These are phyloP conservation scores for Nyctanthes arbortristis DNA, from an alignment of 257 asterid species.

Conservation along the genomic window DNA sequence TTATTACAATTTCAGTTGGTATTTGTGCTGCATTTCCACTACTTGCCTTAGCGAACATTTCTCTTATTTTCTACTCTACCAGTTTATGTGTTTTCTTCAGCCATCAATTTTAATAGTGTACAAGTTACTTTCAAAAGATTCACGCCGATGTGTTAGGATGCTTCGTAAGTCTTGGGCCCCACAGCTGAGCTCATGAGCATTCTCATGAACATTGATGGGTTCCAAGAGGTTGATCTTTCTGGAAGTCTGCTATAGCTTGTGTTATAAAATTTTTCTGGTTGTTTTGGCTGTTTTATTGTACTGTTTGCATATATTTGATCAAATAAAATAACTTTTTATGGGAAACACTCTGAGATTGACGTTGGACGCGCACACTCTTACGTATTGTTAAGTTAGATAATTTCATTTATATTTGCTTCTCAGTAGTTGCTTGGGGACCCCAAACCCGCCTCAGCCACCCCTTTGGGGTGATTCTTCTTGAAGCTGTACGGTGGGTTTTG, in stretches of 20 bases:
- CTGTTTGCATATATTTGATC: constrained; percentile 4
- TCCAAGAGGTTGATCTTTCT: neutral
- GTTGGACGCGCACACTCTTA: neutral
- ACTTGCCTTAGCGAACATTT: neutral
- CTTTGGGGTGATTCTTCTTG: neutral
- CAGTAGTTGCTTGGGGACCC: neutral
- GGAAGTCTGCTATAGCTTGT: neutral
- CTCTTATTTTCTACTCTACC: constrained; percentile 13
- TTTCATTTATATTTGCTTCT: neutral
- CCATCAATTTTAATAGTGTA: neutral
- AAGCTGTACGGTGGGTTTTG: constrained; percentile 6
- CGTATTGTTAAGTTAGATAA: neutral
- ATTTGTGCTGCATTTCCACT: constrained; percentile 5
- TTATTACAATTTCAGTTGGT: constrained; percentile 1
- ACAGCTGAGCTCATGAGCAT: neutral
- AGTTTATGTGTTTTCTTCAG: neutral
- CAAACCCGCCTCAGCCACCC: constrained; percentile 5
- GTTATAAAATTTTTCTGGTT: neutral
- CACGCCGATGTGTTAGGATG: neutral
- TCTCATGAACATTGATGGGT: neutral
- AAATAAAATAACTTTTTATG: constrained; percentile 3
- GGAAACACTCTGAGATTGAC: neutral
- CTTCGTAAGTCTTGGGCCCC: neutral
- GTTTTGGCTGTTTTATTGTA: neutral
- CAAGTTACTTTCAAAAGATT: neutral